phyloP scores from a whole-genome alignment of 169 alveolate species.

The Cryptosporidium xiaoi region DNA sequence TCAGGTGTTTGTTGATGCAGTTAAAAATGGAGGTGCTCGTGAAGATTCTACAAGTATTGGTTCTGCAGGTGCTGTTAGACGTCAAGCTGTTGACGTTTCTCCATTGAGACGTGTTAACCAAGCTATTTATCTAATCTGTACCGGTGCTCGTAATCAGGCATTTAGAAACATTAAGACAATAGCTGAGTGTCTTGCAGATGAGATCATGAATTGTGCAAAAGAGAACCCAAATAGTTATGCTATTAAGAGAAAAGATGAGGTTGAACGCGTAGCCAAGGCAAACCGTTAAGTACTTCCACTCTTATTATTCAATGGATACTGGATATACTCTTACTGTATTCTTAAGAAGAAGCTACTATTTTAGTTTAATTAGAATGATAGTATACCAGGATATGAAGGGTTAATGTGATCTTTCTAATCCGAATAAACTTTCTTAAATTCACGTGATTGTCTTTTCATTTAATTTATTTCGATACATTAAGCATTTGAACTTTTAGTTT shows the following conservation, averaged over 20 bases:
- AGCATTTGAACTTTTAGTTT: no score
- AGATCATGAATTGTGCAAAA: slow-evolving; percentile 97
- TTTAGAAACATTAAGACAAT: slow-evolving; percentile 98
- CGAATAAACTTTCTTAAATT: no score
- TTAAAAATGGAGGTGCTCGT: slow-evolving; percentile 98
- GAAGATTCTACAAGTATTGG: slow-evolving; percentile 99
- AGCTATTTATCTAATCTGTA: slow-evolving; percentile 97
- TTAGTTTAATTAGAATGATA: no score
- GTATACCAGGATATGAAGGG: no score
- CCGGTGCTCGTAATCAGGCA: slow-evolving; percentile 96
- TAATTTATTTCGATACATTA: no score
- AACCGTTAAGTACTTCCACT: slow-evolving; percentile 90
- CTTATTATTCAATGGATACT: no score
- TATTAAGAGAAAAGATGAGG: slow-evolving; percentile 99
- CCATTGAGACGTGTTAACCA: slow-evolving; percentile 99
- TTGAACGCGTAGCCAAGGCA: slow-evolving; percentile 99
- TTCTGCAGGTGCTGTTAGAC: slow-evolving; percentile 98
- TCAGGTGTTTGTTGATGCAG: slow-evolving; percentile 96
- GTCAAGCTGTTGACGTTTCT: slow-evolving; percentile 99
- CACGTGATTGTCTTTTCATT: no score
- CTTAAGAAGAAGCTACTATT: no score
- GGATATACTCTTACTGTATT: no score
- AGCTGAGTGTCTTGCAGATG: slow-evolving; percentile 99
- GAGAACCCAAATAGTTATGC: slow-evolving; percentile 97
- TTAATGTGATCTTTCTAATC: no score